Base-by-base conservation (phyloP, 768 basidiomycete species). In the Sutorius australiensis region DNA sequence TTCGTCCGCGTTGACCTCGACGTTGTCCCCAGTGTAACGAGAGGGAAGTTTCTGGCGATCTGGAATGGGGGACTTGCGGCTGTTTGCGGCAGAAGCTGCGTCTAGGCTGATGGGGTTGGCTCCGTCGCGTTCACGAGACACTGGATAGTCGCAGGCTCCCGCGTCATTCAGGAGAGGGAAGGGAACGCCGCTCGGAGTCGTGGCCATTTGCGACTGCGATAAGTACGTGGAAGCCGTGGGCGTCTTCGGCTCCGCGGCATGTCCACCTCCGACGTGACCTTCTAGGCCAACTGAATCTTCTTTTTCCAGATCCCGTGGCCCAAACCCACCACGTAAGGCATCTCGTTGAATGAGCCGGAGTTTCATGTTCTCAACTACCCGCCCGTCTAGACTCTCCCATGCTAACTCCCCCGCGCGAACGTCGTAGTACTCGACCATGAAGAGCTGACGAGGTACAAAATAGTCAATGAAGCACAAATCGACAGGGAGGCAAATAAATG, bases 361-460 rank as follows among this genome's bases (percentile, higher is more conserved):
- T 46, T 73, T 77, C 71, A 80, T 77, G 33, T 80, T 83, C 48
- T 80, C 79, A 33, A 81, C 63, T 41, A 71, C 66, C 34, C 75
- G 74, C 3, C 75, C 75, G 43, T 86, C 62, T 17, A 92, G 69
- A 41, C 71, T 72, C 42, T 69, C 66, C 59, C 72, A 77, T 13
- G 88, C 87, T 11, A 64, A 60, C 36, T 74, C 69, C 6, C 86
- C 82, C 36, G 78, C 76, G 24, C 86, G 76, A 27, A 80, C 74
- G 61, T 91, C 87, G 62, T 77, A 86, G 64, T 80, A 92, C 57
- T 89, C 87, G 47, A 84, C 79, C 37, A 69, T 70, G 66, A 82
- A 89, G 28, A 76, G 67, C 67, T 76, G 54, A 6, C 33, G 27
- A 46, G 46, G 53, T 40, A 51, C 27, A 51, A 59, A 40, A 12